Percentiles rank a stretch among this genome's conserved stretches.
Evolutionary conservation across 768 basidiomycete genomes (phyloP).

Genomic region (Trichaptum fuscoviolaceum): DNA sequence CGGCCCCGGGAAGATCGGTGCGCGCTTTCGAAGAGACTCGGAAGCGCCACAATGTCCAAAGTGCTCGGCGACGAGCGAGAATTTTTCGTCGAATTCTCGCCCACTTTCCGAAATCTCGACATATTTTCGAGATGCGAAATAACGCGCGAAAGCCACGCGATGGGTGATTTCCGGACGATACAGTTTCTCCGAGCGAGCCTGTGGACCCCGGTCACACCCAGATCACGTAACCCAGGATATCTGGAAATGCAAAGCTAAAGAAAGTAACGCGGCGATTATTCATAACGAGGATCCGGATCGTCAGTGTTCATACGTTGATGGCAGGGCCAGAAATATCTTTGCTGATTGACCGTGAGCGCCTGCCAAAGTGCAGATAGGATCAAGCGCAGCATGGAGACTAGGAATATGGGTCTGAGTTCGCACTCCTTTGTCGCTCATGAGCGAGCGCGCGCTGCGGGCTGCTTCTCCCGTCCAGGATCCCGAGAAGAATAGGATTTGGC

Average conservation of each 20-base stretch:
- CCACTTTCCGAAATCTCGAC: background rate
- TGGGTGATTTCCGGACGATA: background rate
- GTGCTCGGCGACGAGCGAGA: background rate
- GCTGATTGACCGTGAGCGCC: background rate
- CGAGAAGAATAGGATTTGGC: background rate
- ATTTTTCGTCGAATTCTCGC: background rate
- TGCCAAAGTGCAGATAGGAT: background rate
- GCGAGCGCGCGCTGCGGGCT: too few species aligned
- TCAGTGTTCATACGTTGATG: background rate
- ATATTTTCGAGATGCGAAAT: background rate
- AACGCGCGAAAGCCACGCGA: conserved; percentile 1
- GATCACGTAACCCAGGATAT: background rate
- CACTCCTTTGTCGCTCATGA: background rate
- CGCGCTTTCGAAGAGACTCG: background rate
- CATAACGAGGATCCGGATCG: background rate
- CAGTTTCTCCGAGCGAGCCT: background rate
- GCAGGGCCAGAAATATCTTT: background rate
- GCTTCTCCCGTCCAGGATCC: background rate
- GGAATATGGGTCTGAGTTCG: background rate
- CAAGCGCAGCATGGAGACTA: background rate
- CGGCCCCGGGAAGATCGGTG: too few species aligned
- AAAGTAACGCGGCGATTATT: background rate
- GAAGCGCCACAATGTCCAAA: background rate
- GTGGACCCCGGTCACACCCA: background rate
- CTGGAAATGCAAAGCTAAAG: background rate